phyloP scores from a whole-genome alignment of 164 flowering plant species.

The Aristolochia contorta region DNA sequence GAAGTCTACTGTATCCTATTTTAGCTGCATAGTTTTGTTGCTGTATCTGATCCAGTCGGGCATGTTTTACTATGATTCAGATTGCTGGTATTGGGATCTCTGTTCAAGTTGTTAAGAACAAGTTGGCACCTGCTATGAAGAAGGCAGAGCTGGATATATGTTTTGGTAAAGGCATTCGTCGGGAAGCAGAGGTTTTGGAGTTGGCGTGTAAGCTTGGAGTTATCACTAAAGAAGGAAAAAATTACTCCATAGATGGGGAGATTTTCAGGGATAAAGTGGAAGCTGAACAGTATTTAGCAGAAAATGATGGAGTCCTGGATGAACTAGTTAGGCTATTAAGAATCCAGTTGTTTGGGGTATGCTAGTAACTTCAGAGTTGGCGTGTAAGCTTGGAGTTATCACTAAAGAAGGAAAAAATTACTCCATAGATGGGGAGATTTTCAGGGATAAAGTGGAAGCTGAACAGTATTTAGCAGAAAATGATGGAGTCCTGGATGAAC shows the following conservation, averaged over 20 bases:
- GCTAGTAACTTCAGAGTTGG: too few species aligned
- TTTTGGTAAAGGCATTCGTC: constrained; percentile 59
- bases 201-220: constrained; percentile 67
- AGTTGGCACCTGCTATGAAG: constrained; percentile 56
- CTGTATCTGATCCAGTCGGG: too few species aligned
- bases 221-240: constrained; percentile 35
- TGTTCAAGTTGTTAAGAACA: constrained; percentile 74
- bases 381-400: constrained; percentile 58
- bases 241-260: constrained; percentile 43
- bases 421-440: constrained; percentile 39
- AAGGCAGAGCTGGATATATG: constrained; percentile 52
- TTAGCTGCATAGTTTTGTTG: too few species aligned
- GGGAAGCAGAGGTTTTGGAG: constrained; percentile 59
- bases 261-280: constrained; percentile 30
- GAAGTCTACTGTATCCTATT: too few species aligned
- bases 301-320: constrained; percentile 36
- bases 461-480: constrained; percentile 44
- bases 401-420: constrained; percentile 35
- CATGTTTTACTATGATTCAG: constrained; percentile 19
- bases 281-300: constrained; percentile 42
- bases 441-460: constrained; percentile 38
- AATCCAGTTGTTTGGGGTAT: constrained; percentile 28
- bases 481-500: constrained; percentile 25
- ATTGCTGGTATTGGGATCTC: constrained; percentile 49
- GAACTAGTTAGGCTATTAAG: constrained; percentile 33